A percentile compares a stretch with the other conserved stretches of the same genome.
phyloP scores from a whole-genome alignment of 306 rosid species.

The Macrotyloma uniflorum region DNA sequence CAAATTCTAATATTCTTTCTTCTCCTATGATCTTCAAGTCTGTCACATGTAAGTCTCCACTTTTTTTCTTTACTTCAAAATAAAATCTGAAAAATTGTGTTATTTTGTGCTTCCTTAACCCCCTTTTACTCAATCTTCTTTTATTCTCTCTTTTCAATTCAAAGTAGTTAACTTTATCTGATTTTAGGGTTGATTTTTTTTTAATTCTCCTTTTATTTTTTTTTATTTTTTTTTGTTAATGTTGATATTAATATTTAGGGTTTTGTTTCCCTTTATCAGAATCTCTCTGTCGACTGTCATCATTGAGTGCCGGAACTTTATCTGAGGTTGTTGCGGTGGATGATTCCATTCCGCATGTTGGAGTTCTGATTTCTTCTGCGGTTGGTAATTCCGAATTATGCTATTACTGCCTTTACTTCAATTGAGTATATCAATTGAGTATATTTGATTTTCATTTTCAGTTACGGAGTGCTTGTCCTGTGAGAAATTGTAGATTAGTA shows the following conservation, averaged over 20 bases:
- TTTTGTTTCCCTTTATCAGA: constrained; percentile 13
- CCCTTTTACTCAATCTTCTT: not conserved
- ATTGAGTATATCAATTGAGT: not conserved
- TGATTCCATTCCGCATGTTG: not conserved
- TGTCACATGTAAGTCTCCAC: constrained; percentile 24
- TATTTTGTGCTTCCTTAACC: not conserved
- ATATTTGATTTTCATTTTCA: constrained; percentile 6
- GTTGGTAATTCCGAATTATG: constrained; percentile 33
- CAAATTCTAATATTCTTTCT: not conserved
- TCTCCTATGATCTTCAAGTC: constrained; percentile 29
- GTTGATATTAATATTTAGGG: constrained; percentile 33
- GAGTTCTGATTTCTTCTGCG: not conserved
- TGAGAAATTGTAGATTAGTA: not conserved
- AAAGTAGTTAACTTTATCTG: constrained; percentile 2
- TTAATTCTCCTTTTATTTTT: not conserved
- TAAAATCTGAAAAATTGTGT: not conserved
- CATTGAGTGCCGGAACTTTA: not conserved
- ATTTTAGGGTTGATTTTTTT: constrained; percentile 37
- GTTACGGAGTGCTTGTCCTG: not conserved
- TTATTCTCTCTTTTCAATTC: constrained; percentile 17
- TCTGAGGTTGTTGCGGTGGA: not conserved
- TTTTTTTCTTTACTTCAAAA: constrained; percentile 6
- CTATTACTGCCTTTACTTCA: constrained; percentile 13
- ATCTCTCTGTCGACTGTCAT: not conserved
- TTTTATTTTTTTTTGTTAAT: not conserved